These are phyloP conservation scores for Hypoxylon lienhwacheense DNA, from an alignment of 495 filamentous ascomycete species.

Conservation along the genomic window DNA sequence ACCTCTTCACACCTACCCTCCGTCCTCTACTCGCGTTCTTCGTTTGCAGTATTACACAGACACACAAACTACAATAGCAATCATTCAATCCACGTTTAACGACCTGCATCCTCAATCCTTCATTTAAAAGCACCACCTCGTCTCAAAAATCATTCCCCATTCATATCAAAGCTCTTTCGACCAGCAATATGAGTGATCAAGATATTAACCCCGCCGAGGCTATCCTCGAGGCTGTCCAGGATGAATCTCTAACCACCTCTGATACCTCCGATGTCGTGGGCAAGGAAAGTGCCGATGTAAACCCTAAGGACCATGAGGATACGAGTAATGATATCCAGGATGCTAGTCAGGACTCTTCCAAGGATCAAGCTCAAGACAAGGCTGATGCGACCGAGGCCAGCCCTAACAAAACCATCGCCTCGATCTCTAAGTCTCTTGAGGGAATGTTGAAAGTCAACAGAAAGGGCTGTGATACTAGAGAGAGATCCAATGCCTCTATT, in stretches of 20 bases:
- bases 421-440: slow-evolving; percentile 15
- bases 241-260: not conserved
- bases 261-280: slow-evolving; percentile 10
- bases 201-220: slow-evolving; percentile 34
- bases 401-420: slow-evolving; percentile 1
- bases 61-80: too few species aligned
- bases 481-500: slow-evolving; percentile 64
- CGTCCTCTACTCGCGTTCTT: not conserved
- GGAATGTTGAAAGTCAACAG: slow-evolving; percentile 34
- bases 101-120: not conserved
- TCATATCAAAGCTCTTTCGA: not conserved
- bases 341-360: slow-evolving; percentile 6
- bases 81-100: not conserved
- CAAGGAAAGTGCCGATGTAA: slow-evolving; percentile 4
- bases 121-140: too few species aligned
- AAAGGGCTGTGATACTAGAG: slow-evolving; percentile 33
- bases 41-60: not conserved
- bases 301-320: slow-evolving; percentile 12
- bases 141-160: too few species aligned
- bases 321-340: slow-evolving; percentile 20
- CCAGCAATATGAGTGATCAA: slow-evolving; percentile 35
- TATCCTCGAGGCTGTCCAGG: slow-evolving; percentile 20
- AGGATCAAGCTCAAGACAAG: slow-evolving; percentile 10
- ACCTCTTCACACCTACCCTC: not conserved
- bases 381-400: not conserved